Evolutionary conservation across 495 filamentous ascomycete species (phyloP).

Genomic region (Friedmanniomyces simplex): DNA sequence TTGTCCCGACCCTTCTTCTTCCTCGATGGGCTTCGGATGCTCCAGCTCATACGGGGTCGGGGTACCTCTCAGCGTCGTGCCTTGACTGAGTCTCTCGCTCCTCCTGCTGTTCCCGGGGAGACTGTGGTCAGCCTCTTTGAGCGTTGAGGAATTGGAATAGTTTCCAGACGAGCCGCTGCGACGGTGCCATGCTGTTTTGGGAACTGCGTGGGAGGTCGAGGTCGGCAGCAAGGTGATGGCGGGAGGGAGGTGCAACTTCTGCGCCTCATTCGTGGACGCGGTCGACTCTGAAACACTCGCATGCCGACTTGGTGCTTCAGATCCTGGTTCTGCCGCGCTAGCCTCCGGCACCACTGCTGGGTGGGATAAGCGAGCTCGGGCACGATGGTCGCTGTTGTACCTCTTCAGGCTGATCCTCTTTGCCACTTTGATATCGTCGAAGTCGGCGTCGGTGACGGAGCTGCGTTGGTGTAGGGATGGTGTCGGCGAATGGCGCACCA

Average conservation of each 20-base stretch:
- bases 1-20: neutral
- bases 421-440: conserved; percentile 4
- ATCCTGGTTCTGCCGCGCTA: conserved; percentile 12
- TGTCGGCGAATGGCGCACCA: conserved; percentile 23
- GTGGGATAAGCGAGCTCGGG: neutral
- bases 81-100: conserved; percentile 13
- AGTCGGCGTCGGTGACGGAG: neutral
- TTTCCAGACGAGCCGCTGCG: conserved; percentile 10
- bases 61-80: conserved; percentile 19
- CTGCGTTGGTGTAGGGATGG: conserved; percentile 1
- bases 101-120: neutral
- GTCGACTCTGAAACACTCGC: conserved; percentile 13
- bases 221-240: conserved; percentile 12
- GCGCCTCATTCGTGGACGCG: conserved; percentile 11
- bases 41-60: conserved; percentile 14
- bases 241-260: neutral
- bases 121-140: conserved; percentile 5
- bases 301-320: neutral
- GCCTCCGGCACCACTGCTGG: conserved; percentile 9
- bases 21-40: conserved; percentile 5
- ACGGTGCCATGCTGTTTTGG: conserved; percentile 19
- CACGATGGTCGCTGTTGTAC: conserved; percentile 1
- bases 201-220: conserved; percentile 2
- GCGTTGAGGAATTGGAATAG: conserved; percentile 15
- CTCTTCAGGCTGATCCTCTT: conserved; percentile 6